These are phyloP conservation scores for Nicotiana paniculata DNA, from an alignment of 257 asterid genomes.

Conservation along the genomic window DNA sequence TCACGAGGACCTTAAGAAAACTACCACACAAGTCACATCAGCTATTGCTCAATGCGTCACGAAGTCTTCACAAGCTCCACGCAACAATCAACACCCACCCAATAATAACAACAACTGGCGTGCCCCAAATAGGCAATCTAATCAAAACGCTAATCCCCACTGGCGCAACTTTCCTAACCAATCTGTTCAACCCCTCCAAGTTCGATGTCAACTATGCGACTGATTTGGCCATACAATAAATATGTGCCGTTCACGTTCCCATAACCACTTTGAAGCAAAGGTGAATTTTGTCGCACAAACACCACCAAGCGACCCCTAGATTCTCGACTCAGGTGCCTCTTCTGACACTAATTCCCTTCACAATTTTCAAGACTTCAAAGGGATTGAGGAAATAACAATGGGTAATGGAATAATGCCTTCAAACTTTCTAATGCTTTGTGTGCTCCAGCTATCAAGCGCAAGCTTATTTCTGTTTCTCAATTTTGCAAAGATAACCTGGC, in stretches of 20 bases:
- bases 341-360: background rate
- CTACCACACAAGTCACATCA: background rate
- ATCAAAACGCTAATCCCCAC: background rate
- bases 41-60: background rate
- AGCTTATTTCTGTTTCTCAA: background rate
- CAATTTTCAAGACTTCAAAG: background rate
- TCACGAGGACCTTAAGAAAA: background rate
- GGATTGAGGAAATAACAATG: background rate
- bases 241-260: background rate
- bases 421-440: background rate
- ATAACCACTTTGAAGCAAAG: background rate
- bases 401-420: background rate
- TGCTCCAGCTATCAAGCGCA: background rate
- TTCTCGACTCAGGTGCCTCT: background rate
- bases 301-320: background rate
- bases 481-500: background rate
- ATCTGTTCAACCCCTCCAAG: too few species aligned
- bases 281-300: background rate
- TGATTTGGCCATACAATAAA: background rate
- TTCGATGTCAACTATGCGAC: background rate
- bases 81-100: too few species aligned
- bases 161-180: background rate
- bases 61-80: too few species aligned
- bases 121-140: background rate
- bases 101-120: too few species aligned